A percentile compares a stretch with the other conserved stretches of the same genome.
Conservation (phyloP, 1,284 basidiomycete genomes). For the Microbotryum saponariae region DNA sequence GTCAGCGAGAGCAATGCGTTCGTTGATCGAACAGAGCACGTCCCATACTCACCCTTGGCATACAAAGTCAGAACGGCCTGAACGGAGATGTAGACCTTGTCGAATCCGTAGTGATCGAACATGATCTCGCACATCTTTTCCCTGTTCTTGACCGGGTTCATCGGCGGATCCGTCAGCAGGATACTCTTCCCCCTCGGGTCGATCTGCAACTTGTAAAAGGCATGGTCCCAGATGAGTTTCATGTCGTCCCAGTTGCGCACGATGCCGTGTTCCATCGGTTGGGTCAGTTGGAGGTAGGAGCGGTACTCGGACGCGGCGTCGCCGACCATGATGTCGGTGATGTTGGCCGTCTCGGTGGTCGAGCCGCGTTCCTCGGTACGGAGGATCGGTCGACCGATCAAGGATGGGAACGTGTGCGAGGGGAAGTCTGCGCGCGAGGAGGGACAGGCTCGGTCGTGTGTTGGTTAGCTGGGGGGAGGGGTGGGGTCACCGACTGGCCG, state of each 20-base stretch:
- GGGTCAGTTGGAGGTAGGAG: constrained; percentile 90
- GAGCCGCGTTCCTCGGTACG: constrained; percentile 88
- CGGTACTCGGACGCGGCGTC: constrained; percentile 71
- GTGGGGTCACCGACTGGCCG: not conserved
- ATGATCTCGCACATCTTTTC: constrained; percentile 95
- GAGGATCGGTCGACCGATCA: constrained; percentile 92
- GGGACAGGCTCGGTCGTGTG: not conserved
- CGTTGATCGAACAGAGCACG: not conserved
- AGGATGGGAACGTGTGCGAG: constrained; percentile 94
- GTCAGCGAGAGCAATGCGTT: too few species aligned
- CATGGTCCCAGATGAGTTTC: constrained; percentile 97
- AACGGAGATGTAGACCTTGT: constrained; percentile 93
- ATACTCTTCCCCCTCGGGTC: constrained; percentile 84
- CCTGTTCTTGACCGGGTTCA: constrained; percentile 93
- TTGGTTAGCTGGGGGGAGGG: not conserved
- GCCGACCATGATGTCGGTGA: constrained; percentile 84
- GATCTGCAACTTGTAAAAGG: constrained; percentile 87
- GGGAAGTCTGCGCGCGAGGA: constrained; percentile 61
- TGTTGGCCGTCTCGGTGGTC: constrained; percentile 49
- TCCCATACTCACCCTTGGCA: constrained; percentile 68
- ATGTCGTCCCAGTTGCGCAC: constrained; percentile 99
- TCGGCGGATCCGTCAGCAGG: constrained; percentile 95
- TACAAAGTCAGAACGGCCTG: constrained; percentile 97
- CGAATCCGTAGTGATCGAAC: constrained; percentile 98
- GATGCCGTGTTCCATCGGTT: constrained; percentile 99